phyloP scores from a whole-genome alignment of 75 land plant species.

The Sequoia sempervirens region DNA sequence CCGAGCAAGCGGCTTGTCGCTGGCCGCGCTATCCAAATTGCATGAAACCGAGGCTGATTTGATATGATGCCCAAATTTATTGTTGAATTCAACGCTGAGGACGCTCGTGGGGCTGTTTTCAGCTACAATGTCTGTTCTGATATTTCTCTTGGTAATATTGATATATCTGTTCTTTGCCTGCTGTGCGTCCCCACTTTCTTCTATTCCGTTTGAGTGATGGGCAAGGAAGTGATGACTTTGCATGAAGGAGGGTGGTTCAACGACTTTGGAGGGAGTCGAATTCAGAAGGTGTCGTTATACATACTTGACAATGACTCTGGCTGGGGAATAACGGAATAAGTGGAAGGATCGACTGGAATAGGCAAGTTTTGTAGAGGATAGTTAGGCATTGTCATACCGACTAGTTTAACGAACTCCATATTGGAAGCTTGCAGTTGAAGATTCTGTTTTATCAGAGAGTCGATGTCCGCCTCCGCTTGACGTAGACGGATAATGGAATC shows the following conservation, averaged over 20 bases:
- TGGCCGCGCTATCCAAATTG: neutral
- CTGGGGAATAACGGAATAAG: neutral
- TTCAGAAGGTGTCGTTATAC: slow-evolving; percentile 1
- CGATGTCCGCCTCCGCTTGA: slow-evolving; percentile 1
- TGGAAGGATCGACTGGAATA: neutral
- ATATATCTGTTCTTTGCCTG: neutral
- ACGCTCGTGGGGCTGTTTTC: slow-evolving; percentile 35
- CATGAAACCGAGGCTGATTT: neutral
- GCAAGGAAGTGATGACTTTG: neutral
- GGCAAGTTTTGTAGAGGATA: neutral
- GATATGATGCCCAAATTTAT: neutral
- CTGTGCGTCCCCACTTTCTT: neutral
- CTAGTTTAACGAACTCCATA: neutral
- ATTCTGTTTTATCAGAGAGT: neutral
- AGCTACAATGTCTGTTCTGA: neutral
- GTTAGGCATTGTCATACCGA: neutral
- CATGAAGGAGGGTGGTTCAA: neutral
- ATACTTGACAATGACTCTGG: neutral
- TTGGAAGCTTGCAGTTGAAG: slow-evolving; percentile 6
- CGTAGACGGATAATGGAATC: slow-evolving; percentile 1
- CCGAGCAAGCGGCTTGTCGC: neutral
- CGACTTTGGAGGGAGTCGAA: neutral
- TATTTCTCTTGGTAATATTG: neutral
- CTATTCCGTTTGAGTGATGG: neutral
- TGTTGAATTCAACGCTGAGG: neutral